Evolutionary conservation across 2,329 filamentous ascomycete species (phyloP).

Genomic region (Beauveria medogensis): DNA sequence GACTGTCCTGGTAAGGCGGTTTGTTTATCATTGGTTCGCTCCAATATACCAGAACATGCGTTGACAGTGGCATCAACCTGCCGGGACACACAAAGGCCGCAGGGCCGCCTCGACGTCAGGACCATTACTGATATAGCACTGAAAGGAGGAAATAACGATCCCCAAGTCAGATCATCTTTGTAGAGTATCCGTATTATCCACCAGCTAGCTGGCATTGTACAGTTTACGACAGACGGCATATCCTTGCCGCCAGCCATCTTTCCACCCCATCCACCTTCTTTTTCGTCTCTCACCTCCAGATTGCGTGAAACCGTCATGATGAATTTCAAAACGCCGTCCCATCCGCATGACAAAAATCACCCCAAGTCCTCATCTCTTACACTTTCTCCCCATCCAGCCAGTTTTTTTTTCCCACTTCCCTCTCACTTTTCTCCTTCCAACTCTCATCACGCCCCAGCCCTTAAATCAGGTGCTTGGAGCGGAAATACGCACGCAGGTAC

Average conservation of each 20-base stretch:
- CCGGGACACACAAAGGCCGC: no score
- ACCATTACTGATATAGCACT: no score
- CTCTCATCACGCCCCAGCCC: no score
- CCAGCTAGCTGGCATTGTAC: background rate
- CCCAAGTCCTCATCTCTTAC: background rate
- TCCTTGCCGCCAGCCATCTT: background rate
- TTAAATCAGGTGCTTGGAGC: constrained; percentile 42
- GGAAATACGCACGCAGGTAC: constrained; percentile 95
- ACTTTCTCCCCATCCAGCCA: background rate
- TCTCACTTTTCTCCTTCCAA: background rate
- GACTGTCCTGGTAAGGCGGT: no score
- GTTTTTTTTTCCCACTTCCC: no score
- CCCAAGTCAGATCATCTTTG: background rate
- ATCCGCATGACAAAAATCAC: background rate
- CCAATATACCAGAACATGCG: no score
- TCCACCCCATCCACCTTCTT: background rate
- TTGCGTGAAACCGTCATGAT: background rate
- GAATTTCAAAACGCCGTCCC: constrained; percentile 8
- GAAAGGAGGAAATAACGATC: background rate
- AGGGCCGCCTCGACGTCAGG: no score
- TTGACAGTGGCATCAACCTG: no score
- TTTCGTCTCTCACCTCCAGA: background rate
- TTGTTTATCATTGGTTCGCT: no score
- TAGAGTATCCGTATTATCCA: background rate
- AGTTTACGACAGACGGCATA: background rate